Percentiles rank a stretch among this genome's conserved stretches.
phyloP scores from a whole-genome alignment of 176 grass and related monocot species.

The Triticum turgidum region DNA sequence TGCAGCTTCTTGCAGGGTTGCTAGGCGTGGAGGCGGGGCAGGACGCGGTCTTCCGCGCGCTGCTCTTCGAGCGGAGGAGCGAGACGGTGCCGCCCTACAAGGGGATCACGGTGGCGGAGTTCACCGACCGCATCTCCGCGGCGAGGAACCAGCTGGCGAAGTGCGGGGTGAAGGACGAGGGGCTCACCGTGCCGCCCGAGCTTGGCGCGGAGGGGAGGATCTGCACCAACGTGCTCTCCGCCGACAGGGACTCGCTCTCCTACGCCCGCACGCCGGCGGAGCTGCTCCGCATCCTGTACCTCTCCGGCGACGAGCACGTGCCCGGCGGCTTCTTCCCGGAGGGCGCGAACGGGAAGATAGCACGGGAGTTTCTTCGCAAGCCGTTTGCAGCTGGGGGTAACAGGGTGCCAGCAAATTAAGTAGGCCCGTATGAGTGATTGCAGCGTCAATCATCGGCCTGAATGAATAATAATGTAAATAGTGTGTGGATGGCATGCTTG shows the following conservation, averaged over 20 bases:
- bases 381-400: not conserved
- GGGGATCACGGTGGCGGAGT: slow-evolving; percentile 61
- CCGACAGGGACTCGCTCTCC: slow-evolving; percentile 59
- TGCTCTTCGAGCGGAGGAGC: slow-evolving; percentile 52
- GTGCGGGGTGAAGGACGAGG: slow-evolving; percentile 81
- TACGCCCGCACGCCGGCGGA: slow-evolving; percentile 57
- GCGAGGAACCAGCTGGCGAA: slow-evolving; percentile 50
- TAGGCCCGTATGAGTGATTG: not conserved
- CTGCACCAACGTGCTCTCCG: slow-evolving; percentile 68
- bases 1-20: slow-evolving; percentile 56
- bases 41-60: slow-evolving; percentile 48
- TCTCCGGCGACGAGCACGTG: slow-evolving; percentile 45
- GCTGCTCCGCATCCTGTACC: slow-evolving; percentile 66
- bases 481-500: too few relatives aligned
- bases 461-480: too few relatives aligned
- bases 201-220: slow-evolving; percentile 57
- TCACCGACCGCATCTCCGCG: slow-evolving; percentile 58
- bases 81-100: slow-evolving; percentile 49
- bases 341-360: slow-evolving; percentile 67
- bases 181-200: slow-evolving; percentile 50
- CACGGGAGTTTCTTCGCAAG: slow-evolving; percentile 33
- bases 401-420: not conserved
- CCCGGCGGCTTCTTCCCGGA: slow-evolving; percentile 63
- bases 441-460: too few relatives aligned
- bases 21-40: slow-evolving; percentile 58